Evolutionary conservation across 208 protist genomes (phyloP), one percentile per base, ranked within the genome.

Genomic region (Trypanosomatidae sp.): DNA sequence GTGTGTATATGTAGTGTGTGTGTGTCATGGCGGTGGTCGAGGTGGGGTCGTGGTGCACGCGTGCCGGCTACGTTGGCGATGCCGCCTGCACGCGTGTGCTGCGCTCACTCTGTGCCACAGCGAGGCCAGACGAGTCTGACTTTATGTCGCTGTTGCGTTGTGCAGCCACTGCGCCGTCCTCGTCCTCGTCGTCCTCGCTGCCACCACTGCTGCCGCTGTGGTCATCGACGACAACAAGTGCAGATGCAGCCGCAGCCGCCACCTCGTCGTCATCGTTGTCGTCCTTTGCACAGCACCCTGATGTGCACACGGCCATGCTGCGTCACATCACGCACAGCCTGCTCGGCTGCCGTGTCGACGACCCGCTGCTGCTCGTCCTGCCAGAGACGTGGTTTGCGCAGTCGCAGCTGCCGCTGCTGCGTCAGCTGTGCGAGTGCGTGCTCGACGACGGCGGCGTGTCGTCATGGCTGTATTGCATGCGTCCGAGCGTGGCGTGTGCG

Each of bases 41-140:
- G 43, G 48, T 92, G 11, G 83, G 83, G 7, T 70, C 69, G 21
- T 84, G 67, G 53, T 61, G 46, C 20, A 48, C 75, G 0, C 68
- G 83, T 21, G 71, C 64, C 11, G 83, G 83, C 2, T 88, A 88
- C 45, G 56, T 82, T 44, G 83, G 83, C 25, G 83, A 92, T 44
- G 43, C 65, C 16, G 50, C 38, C 0, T 80, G 77, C 58, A 86
- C 78, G 11, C 47, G 58, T 3, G 59, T 45, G 5, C 24, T 73
- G 3, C 62, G 57, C 4, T 57, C 77, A 21, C 35, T 83, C 40
- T 24, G 40, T 24, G 49, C 32, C 16, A 15, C 21, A 26, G 56
- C 35, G 0, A 51, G 38, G 3, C 57, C 70, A 0, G 66, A 54
- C 10, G 68, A 74, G 44, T 44, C 53, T 10, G 61, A 71, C 48